Evolutionary conservation across 495 filamentous ascomycete species (phyloP), one percentile per base, ranked within the genome.

Genomic region (Parathielavia appendiculata): DNA sequence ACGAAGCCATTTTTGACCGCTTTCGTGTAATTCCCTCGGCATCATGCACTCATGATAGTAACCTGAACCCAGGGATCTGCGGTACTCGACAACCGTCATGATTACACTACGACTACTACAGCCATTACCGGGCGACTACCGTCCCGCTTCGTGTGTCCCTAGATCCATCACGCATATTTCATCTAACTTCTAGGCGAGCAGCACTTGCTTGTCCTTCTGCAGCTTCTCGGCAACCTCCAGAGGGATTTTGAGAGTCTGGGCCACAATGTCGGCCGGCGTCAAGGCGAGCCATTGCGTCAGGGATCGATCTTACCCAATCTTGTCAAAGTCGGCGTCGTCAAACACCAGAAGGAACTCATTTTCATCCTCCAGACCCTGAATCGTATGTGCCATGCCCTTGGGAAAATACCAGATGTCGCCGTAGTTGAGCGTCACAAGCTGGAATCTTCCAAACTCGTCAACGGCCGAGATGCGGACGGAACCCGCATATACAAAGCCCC

Each of bases 341-440:
- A 87, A 87, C 39, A 80, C 79, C 13, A 87, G 75, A 5, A 87
- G 78, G 57, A 83, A 86, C 62, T 87, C 85, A 61, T 83, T 85
- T 63, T 84, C 77, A 9, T 86, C 81, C 2, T 76, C 78, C 1
- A 86, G 71, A 0, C 76, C 75, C 64, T 78, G 73, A 1, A 87
- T 74, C 0, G 83, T 83, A 57, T 87, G 83, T 1, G 81, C 81
- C 11, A 77, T 71, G 23, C 84, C 84, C 61, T 85, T 85, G 36
- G 85, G 83, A 63, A 86, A 52, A 22, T 52, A 52, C 50, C 50
- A 52, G n/a, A 52, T 52, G 36, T 52, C 50, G 3, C 50, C 84
- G 16, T 73, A 76, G 14, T 78, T 72, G 16, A 86, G 76, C 43
- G 71, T 76, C 41, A 81, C 76, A 20, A 80, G 76, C 46, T 81